phyloP scores from a whole-genome alignment of 805 yeast species.

The Nematodospora valgi region DNA sequence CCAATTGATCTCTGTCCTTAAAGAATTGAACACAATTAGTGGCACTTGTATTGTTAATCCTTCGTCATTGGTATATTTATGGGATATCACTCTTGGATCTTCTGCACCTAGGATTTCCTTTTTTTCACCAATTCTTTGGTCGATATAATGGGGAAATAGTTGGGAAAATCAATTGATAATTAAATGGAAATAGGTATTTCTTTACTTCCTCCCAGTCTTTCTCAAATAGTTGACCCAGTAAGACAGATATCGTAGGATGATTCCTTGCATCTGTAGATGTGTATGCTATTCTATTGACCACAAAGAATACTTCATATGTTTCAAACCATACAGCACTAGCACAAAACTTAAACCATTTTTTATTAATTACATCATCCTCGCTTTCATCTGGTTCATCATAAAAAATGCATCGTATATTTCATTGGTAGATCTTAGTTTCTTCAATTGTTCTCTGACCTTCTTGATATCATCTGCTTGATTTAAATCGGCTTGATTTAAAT shows the following conservation, averaged over 20 bases:
- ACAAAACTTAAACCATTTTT: slow-evolving; percentile 14
- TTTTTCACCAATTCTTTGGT: slow-evolving; percentile 3
- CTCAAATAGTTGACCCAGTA: slow-evolving; percentile 19
- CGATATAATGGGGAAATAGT: slow-evolving; percentile 11
- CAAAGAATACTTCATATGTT: slow-evolving; percentile 25
- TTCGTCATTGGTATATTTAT: slow-evolving; percentile 8
- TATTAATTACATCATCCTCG: slow-evolving; percentile 10
- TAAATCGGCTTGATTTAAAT: not conserved
- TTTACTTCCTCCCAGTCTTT: slow-evolving; percentile 18
- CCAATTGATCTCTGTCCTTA: slow-evolving; percentile 12
- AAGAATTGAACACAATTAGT: slow-evolving; percentile 18
- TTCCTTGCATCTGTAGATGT: slow-evolving; percentile 17
- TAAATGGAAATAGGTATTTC: slow-evolving; percentile 8
- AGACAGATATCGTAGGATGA: slow-evolving; percentile 22
- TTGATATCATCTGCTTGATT: slow-evolving; percentile 8
- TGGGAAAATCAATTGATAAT: slow-evolving; percentile 9
- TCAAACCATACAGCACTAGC: slow-evolving; percentile 24
- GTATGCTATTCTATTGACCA: slow-evolving; percentile 25
- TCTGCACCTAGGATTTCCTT: slow-evolving; percentile 12
- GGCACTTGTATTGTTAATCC: slow-evolving; percentile 18
- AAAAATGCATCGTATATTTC: slow-evolving; percentile 11
- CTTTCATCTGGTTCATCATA: slow-evolving; percentile 11
- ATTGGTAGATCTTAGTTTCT: slow-evolving; percentile 6
- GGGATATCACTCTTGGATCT: slow-evolving; percentile 16
- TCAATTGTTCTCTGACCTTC: slow-evolving; percentile 10